Conservation (phyloP, 495 filamentous ascomycete species). For the Trichoderma gamsii region DNA sequence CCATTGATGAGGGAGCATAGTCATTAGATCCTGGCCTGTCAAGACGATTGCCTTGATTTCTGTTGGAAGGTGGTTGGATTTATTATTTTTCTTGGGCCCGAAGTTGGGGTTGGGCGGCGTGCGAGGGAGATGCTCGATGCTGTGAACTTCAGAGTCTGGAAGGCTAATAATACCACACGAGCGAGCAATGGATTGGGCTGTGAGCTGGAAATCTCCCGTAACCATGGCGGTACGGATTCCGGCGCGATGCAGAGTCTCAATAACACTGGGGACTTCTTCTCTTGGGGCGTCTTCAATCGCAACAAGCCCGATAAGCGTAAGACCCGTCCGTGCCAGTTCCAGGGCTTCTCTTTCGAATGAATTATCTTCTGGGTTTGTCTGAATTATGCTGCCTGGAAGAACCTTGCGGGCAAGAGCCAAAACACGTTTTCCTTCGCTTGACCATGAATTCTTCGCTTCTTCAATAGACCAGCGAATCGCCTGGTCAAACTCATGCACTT, state of each 20-base stretch:
- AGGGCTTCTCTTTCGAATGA: constrained; percentile 50
- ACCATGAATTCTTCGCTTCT: constrained; percentile 53
- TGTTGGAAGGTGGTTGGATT: background rate
- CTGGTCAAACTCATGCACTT: constrained; percentile 36
- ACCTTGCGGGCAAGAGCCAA: background rate
- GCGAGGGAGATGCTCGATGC: background rate
- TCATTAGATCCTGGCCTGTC: background rate
- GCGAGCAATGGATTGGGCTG: constrained; percentile 28
- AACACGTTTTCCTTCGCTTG: constrained; percentile 40
- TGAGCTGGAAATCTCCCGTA: constrained; percentile 67
- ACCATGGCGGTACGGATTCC: constrained; percentile 61
- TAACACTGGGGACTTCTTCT: constrained; percentile 56
- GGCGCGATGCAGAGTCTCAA: constrained; percentile 51
- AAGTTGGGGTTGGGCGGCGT: constrained; percentile 15
- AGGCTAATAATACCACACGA: background rate
- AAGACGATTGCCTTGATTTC: background rate
- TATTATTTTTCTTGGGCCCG: background rate
- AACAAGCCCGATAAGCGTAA: constrained; percentile 58
- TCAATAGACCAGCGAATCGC: constrained; percentile 39
- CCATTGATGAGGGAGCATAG: constrained; percentile 15
- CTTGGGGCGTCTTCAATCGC: constrained; percentile 63
- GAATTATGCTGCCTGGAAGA: background rate
- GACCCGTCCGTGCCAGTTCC: constrained; percentile 39
- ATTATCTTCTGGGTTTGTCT: constrained; percentile 21
- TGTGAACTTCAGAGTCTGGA: background rate